Conservation (phyloP, 768 basidiomycete species). For the Trichaptum fuscoviolaceum region DNA sequence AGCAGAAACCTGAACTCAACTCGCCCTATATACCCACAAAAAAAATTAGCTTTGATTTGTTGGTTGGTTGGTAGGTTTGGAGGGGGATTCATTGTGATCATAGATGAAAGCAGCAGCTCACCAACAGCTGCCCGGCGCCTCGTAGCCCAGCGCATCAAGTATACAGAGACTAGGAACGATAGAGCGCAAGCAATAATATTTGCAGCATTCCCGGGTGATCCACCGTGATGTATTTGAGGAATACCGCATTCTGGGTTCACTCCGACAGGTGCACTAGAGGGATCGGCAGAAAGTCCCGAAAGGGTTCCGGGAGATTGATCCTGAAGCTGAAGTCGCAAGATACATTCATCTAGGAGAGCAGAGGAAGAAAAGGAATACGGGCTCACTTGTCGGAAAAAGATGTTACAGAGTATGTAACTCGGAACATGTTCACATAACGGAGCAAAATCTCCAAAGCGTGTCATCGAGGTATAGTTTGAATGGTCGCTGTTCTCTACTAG, state of each 20-base stretch:
- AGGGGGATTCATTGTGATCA: too few relatives aligned
- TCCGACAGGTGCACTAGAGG: constrained; percentile 67
- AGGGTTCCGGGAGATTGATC: constrained; percentile 27
- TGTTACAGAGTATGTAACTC: constrained; percentile 27
- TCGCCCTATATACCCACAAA: constrained; percentile 40
- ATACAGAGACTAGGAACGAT: constrained; percentile 54
- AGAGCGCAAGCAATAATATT: constrained; percentile 80
- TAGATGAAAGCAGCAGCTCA: constrained; percentile 24
- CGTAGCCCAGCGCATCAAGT: constrained; percentile 52
- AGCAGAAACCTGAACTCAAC: constrained; percentile 68
- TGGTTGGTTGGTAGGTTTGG: too few relatives aligned
- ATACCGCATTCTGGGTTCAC: constrained; percentile 81
- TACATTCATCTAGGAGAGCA: not conserved
- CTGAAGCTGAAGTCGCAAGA: constrained; percentile 22
- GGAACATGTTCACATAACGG: not conserved
- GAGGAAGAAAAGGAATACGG: constrained; percentile 12
- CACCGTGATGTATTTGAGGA: constrained; percentile 46
- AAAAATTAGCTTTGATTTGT: too few relatives aligned
- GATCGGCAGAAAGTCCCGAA: constrained; percentile 37
- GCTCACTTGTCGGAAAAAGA: constrained; percentile 36
- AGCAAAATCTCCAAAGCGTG: not conserved
- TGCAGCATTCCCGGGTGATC: constrained; percentile 76
- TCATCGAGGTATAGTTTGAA: not conserved
- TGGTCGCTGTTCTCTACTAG: not conserved
- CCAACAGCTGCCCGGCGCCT: constrained; percentile 90